These are phyloP conservation scores for Fusarium luffae DNA, from an alignment of 2,329 filamentous ascomycete species.

Conservation along the genomic window DNA sequence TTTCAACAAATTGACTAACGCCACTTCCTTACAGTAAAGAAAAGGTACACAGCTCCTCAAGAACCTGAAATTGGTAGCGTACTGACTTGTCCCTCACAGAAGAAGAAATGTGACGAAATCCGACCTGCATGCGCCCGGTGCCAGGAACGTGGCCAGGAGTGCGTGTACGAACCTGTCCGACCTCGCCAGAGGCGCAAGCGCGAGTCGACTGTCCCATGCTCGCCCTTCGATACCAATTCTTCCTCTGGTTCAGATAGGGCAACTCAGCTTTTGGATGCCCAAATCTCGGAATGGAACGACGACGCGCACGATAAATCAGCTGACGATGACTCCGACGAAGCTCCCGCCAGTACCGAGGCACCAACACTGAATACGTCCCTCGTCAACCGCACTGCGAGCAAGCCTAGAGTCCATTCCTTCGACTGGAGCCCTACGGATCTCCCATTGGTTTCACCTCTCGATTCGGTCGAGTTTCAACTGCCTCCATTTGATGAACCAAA, in stretches of 20 bases:
- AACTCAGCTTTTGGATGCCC: conserved; percentile 21
- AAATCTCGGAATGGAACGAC: conserved; percentile 22
- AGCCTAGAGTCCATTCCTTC: conserved; percentile 18
- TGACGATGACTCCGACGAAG: conserved; percentile 33
- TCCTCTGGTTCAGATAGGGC: conserved; percentile 38
- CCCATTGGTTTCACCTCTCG: conserved; percentile 48
- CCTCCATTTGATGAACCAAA: conserved; percentile 39
- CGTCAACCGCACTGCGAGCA: conserved; percentile 25
- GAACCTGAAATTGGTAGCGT: neutral
- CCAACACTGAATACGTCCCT: conserved; percentile 19
- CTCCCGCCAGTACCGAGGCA: conserved; percentile 8
- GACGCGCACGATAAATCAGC: conserved; percentile 31
- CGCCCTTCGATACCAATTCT: conserved; percentile 35
- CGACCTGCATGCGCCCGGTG: conserved; percentile 64
- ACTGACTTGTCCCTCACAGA: conserved; percentile 51
- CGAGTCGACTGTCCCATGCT: conserved; percentile 35
- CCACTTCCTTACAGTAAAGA: conserved; percentile 57
- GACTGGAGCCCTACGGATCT: conserved; percentile 40
- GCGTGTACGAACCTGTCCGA: conserved; percentile 61
- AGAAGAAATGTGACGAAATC: conserved; percentile 68
- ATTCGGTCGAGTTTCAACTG: conserved; percentile 49
- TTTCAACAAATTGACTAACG: conserved; percentile 26
- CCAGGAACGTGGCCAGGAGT: conserved; percentile 60
- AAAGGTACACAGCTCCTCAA: conserved; percentile 52
- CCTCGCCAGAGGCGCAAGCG: conserved; percentile 54